phyloP scores from a whole-genome alignment of 2,329 filamentous ascomycete genomes.

The Alternaria dauci region DNA sequence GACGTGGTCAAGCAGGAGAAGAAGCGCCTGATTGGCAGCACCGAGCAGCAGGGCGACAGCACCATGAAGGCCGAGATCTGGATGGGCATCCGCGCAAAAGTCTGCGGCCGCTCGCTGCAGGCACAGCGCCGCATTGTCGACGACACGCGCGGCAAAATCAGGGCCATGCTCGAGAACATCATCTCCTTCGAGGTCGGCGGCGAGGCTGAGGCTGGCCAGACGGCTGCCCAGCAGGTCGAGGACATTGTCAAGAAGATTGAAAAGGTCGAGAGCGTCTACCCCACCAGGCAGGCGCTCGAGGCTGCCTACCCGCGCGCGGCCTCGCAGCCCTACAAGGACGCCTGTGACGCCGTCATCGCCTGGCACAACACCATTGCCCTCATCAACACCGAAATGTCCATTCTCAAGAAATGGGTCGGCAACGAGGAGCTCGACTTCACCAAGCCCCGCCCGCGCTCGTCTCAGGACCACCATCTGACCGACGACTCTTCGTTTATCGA shows the following conservation, averaged over 20 bases:
- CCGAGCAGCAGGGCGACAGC: constrained; percentile 76
- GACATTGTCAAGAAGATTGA: constrained; percentile 92
- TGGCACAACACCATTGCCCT: constrained; percentile 98
- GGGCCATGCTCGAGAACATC: constrained; percentile 82
- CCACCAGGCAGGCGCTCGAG: constrained; percentile 78
- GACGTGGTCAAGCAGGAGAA: constrained; percentile 99
- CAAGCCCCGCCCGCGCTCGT: constrained; percentile 73
- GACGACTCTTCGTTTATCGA: constrained; percentile 96
- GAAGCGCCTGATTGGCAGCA: constrained; percentile 86
- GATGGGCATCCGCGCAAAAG: constrained; percentile 84
- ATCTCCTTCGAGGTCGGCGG: constrained; percentile 94
- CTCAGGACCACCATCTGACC: constrained; percentile 74
- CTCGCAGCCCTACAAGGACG: constrained; percentile 79
- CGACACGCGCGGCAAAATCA: constrained; percentile 77
- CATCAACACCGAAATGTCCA: constrained; percentile 92
- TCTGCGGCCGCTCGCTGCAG: constrained; percentile 82
- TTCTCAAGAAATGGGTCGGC: constrained; percentile 95
- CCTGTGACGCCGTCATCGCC: constrained; percentile 86
- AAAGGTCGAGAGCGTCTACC: constrained; percentile 84
- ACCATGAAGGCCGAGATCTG: constrained; percentile 76
- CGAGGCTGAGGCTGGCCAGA: constrained; percentile 88
- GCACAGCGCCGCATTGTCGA: constrained; percentile 89
- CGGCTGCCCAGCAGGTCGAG: constrained; percentile 85
- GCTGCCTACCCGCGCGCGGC: constrained; percentile 77
- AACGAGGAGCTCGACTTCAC: constrained; percentile 94